Conservation (phyloP, 208 protist species). For the Trichomonas tenax region DNA sequence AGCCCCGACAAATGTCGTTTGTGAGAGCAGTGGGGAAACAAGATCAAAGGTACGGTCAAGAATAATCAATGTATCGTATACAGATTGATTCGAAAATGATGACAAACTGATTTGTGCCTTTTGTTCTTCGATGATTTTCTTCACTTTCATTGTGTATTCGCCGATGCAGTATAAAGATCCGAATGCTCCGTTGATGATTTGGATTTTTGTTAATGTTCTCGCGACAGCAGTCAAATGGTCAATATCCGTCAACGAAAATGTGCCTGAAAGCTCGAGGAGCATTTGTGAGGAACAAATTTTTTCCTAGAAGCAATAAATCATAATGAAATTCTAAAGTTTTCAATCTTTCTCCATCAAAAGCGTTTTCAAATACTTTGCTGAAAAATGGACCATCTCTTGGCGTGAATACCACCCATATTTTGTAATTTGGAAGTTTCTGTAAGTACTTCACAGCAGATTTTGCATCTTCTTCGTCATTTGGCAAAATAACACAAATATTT, state of each 20-base stretch:
- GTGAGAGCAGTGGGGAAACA: neutral
- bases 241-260: neutral
- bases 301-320: neutral
- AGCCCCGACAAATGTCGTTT: neutral
- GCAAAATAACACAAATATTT: neutral
- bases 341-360: neutral
- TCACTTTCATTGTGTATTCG: neutral
- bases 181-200: neutral
- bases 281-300: neutral
- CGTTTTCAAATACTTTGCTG: neutral
- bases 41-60: neutral
- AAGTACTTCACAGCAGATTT: neutral
- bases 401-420: neutral
- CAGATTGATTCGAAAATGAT: neutral
- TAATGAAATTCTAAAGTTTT: neutral
- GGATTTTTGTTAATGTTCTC: neutral
- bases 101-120: neutral
- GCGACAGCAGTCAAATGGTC: neutral
- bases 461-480: neutral
- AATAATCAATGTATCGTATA: neutral
- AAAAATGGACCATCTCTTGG: neutral
- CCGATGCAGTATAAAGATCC: neutral
- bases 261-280: neutral
- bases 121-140: neutral
- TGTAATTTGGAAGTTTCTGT: neutral